These are phyloP conservation scores for Mallotus repandus DNA, from an alignment of 441 rosid species.

Conservation along the genomic window DNA sequence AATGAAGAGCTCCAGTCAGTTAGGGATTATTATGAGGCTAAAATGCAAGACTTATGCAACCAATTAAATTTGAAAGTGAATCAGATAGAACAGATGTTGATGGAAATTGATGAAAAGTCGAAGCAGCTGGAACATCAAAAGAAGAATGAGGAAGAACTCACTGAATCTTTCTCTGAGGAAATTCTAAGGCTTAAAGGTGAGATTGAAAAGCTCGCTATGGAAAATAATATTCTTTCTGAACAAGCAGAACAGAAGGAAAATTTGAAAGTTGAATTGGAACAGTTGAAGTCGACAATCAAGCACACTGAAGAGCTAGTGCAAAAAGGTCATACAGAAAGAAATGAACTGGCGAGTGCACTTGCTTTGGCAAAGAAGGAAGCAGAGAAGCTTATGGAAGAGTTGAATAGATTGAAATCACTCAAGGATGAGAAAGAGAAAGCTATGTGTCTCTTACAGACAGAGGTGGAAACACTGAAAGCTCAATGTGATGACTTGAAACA, in stretches of 20 bases:
- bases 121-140: constrained; percentile 50
- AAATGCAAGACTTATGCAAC: constrained; percentile 43
- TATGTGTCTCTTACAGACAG: constrained; percentile 40
- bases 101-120: constrained; percentile 46
- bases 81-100: constrained; percentile 47
- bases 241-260: constrained; percentile 44
- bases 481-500: constrained; percentile 44
- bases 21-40: constrained; percentile 45
- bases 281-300: constrained; percentile 36
- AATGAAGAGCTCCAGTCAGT: constrained; percentile 48
- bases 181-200: constrained; percentile 48
- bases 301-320: constrained; percentile 44
- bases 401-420: constrained; percentile 38
- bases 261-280: constrained; percentile 44
- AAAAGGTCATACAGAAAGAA: constrained; percentile 41
- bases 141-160: constrained; percentile 52
- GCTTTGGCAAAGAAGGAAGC: constrained; percentile 52
- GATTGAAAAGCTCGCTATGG: constrained; percentile 42
- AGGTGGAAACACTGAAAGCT: constrained; percentile 40
- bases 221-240: constrained; percentile 35
- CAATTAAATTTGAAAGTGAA: constrained; percentile 38
- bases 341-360: constrained; percentile 39
- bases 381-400: constrained; percentile 43
- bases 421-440: constrained; percentile 54
- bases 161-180: constrained; percentile 37